Conservation (phyloP, 495 filamentous ascomycete genomes). For the Wilcoxina mikolae region DNA sequence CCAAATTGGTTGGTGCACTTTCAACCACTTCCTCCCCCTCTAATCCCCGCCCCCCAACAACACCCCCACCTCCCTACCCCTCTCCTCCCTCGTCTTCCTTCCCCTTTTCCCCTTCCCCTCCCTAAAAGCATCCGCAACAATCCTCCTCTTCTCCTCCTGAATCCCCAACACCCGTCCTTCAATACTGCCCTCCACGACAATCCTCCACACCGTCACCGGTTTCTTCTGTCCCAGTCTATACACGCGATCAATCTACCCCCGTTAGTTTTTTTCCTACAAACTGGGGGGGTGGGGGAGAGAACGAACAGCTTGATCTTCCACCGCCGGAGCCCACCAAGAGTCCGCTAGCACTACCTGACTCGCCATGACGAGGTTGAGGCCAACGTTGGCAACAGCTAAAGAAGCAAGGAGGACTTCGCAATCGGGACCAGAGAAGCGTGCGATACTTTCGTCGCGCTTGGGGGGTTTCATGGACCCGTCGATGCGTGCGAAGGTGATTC, state of each 20-base stretch:
- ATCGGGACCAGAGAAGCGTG: conserved; percentile 45
- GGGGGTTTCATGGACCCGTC: conserved; percentile 64
- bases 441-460: conserved; percentile 48
- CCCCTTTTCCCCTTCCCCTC: conserved; percentile 36
- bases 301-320: conserved; percentile 87
- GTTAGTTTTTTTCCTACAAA: too few species aligned
- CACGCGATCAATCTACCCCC: too few species aligned
- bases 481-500: conserved; percentile 56
- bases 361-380: conserved; percentile 76
- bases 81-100: neutral
- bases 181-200: conserved; percentile 72
- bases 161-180: conserved; percentile 74
- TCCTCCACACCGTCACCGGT: conserved; percentile 60
- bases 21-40: too few species aligned
- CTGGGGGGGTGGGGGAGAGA: too few species aligned
- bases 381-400: conserved; percentile 69
- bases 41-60: too few species aligned
- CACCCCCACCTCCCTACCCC: neutral
- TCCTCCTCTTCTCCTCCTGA: conserved; percentile 63
- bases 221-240: conserved; percentile 74
- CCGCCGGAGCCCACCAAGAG: conserved; percentile 86
- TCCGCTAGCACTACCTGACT: conserved; percentile 77
- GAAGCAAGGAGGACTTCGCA: conserved; percentile 72
- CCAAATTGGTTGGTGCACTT: too few species aligned
- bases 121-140: conserved; percentile 63